Percentiles rank a stretch among this genome's conserved stretches.
These are phyloP conservation scores for Fusarium sp. DNA, from an alignment of 2,329 filamentous ascomycete species.

Conservation along the genomic window DNA sequence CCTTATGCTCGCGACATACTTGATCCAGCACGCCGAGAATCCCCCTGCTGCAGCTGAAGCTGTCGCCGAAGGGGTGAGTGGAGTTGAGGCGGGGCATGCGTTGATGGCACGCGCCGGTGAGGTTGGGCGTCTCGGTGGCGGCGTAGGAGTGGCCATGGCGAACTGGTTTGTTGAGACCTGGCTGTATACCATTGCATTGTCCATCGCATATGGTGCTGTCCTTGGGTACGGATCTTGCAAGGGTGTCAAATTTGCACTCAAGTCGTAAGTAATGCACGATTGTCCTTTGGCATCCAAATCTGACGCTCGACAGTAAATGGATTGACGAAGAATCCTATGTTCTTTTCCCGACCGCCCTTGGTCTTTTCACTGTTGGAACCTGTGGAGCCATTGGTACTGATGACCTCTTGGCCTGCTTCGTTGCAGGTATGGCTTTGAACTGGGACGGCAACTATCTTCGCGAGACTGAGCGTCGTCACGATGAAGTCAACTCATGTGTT, in stretches of 20 bases:
- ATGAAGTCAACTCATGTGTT: constrained; percentile 67
- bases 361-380: constrained; percentile 65
- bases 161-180: constrained; percentile 69
- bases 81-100: not conserved
- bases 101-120: not conserved
- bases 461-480: constrained; percentile 64
- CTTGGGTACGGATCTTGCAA: constrained; percentile 57
- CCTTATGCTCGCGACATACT: constrained; percentile 52
- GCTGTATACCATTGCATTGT: constrained; percentile 66
- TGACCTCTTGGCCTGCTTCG: constrained; percentile 69
- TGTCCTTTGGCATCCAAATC: rapidly evolving
- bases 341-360: constrained; percentile 60
- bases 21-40: constrained; percentile 42
- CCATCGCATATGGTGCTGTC: constrained; percentile 61
- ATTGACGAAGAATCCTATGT: constrained; percentile 66
- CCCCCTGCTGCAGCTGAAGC: not conserved
- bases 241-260: not conserved
- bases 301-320: constrained; percentile 65
- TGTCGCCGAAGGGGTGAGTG: not conserved
- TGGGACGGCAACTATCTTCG: constrained; percentile 68
- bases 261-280: constrained; percentile 38
- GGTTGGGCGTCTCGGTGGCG: constrained; percentile 62
- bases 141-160: constrained; percentile 60
- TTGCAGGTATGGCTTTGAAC: constrained; percentile 67
- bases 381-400: constrained; percentile 66